Evolutionary conservation across 2,329 filamentous ascomycete species (phyloP), one percentile per base, ranked within the genome.

Genomic region (Fusarium ramigenum): DNA sequence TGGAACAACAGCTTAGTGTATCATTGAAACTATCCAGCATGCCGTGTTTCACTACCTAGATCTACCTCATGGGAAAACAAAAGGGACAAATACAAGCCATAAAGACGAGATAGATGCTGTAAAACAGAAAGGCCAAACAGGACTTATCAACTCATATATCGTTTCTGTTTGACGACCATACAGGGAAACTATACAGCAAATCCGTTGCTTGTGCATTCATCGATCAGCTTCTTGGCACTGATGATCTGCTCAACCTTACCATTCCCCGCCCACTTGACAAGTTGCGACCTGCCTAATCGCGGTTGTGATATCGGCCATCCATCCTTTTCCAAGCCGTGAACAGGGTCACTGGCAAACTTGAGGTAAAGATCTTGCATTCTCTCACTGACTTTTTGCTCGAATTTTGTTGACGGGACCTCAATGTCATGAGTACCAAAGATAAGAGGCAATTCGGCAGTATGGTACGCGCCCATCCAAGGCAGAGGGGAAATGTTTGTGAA

Each of bases 401-500:
- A 71, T 8, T 28, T 15, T 5, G 57, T 71, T 16, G 72, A 64
- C 8, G 37, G 56, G 5, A 66, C 69, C 10, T 73, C 63, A 9
- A 15, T 37, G 1, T 7, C 43, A 9, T 66, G 50, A 2, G 72
- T 73, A 8, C 73, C 72, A 32, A 75, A 75, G 2, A 75, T 28
- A 23, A 71, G n/a, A n/a, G 73, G 73, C 15, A 75, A 12, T 23
- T 75, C 73, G 1, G 73, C 70, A 2, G 64, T 63, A 21, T 75
- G 73, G 6, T 75, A 75, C 2, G 72, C 73, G 2, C 73, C 73
- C 6, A 75, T 18, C 72, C 72, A 75, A 0, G 66, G 66, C 2
- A 75, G 30, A 30, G 72, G 73, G 21, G 73, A 75, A 10, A 75
- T 53, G 10, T 75, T 73, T 7, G 72, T 75, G 15, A 75, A 75